Conservation (phyloP, 352 stramenopile species). For the Phytophthora pistaciae region DNA sequence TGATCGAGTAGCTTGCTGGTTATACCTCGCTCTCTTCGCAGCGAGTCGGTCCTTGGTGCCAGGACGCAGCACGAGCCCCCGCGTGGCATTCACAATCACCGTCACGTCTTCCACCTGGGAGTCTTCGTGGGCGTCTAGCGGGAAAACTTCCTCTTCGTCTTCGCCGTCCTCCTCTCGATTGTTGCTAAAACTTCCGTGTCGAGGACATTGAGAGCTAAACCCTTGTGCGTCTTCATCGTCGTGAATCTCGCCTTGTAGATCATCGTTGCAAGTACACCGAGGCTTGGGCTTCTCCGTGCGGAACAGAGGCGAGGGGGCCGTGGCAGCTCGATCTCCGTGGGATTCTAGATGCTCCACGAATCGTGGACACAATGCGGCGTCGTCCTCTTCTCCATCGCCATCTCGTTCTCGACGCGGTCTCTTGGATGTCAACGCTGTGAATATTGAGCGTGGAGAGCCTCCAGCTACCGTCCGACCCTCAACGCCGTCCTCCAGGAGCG, state of each 20-base stretch:
- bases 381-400: conserved; percentile 10
- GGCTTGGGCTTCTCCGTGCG: conserved; percentile 18
- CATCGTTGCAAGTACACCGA: conserved; percentile 13
- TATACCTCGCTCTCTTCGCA: conserved; percentile 24
- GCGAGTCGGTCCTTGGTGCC: conserved; percentile 31
- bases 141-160: not conserved
- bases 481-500: conserved; percentile 28
- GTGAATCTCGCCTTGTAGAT: not conserved
- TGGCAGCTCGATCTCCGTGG: conserved; percentile 18
- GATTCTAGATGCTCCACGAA: conserved; percentile 30
- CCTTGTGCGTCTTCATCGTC: not conserved
- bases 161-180: conserved; percentile 27
- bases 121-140: conserved; percentile 2
- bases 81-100: conserved; percentile 63
- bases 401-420: conserved; percentile 15
- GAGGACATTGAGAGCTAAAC: not conserved
- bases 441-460: conserved; percentile 22
- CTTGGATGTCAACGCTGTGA: conserved; percentile 17
- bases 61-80: conserved; percentile 46
- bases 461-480: conserved; percentile 25
- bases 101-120: conserved; percentile 41
- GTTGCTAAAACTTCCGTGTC: conserved; percentile 19
- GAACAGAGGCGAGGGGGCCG: conserved; percentile 20
- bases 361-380: conserved; percentile 19
- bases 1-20: conserved; percentile 37